Base-by-base conservation (phyloP, 2,329 filamentous ascomycete species). In the Sporothrix curviconia region DNA sequence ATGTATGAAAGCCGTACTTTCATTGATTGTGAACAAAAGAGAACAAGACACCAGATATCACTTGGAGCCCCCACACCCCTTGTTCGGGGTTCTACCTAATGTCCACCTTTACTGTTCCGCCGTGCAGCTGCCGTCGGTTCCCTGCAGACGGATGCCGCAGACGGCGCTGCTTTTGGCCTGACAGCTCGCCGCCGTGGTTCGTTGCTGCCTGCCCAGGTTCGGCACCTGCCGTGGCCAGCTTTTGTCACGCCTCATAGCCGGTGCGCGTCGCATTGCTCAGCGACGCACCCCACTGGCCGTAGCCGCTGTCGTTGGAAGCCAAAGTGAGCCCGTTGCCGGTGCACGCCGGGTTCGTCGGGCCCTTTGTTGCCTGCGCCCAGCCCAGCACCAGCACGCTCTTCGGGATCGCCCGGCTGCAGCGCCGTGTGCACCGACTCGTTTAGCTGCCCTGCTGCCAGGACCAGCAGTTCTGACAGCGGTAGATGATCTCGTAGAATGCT, bases 401-500 rank as follows among this genome's bases (percentile, higher is more conserved):
- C 44, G 19, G 50, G 32, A 2, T 74, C 74, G 3, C 60, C 64
- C 46, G 36, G 22, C 8, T 14, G 9, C 14, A 52, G 19, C 12
- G 69, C 76, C 17, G 80, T 82, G 6, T 71, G 71, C 1, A 72
- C 72, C 4, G 69, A 72, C 1, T 74, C 73, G 3, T 69, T 71
- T 71, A 70, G 3, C 74, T 76, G 24, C 75, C 72, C 42, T 81
- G 73, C 63, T 78, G 69, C 77, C 80, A 84, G 0, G 72, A 63
- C 17, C 81, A 71, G 66, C 81, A 84, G 62, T 76, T 74, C 63
- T 83, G 69, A 69, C 85, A 88, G 51, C 82, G 78, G 71, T 86
- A 89, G n/a, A 86, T 76, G 52, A 87, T 66, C 46, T 79, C 78
- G 68, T 81, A 89, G n/a, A n/a, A n/a, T n/a, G 61, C 78, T 71